Evolutionary conservation across 306 rosid genomes (phyloP).

Genomic region (Pterocarpus macrocarpus): DNA sequence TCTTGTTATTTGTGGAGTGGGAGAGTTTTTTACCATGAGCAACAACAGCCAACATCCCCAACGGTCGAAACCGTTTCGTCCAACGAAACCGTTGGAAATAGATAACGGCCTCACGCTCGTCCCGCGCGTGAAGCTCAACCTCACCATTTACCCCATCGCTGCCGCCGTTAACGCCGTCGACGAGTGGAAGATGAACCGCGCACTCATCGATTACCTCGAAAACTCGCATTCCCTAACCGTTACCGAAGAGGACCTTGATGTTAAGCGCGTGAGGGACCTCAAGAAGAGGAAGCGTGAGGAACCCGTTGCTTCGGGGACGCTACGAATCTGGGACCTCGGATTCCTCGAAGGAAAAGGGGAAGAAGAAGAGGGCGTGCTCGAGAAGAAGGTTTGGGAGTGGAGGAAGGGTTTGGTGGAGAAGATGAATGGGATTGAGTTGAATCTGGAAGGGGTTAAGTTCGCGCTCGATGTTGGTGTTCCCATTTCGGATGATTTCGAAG

Average conservation of each 20-base stretch:
- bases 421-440: constrained; percentile 80
- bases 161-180: constrained; percentile 67
- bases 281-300: constrained; percentile 89
- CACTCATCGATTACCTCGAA: constrained; percentile 73
- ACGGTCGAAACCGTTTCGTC: constrained; percentile 46
- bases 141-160: constrained; percentile 65
- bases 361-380: not conserved
- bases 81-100: constrained; percentile 61
- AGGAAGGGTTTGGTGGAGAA: constrained; percentile 65
- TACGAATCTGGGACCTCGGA: constrained; percentile 70
- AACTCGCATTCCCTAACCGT: constrained; percentile 65
- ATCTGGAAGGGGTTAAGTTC: constrained; percentile 78
- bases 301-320: constrained; percentile 73
- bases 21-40: not conserved
- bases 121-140: constrained; percentile 80
- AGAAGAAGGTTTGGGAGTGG: constrained; percentile 59
- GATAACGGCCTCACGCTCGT: constrained; percentile 74
- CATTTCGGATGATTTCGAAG: constrained; percentile 66
- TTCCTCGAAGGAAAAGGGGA: constrained; percentile 26
- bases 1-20: not conserved
- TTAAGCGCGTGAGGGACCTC: constrained; percentile 66
- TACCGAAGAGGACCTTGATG: constrained; percentile 71
- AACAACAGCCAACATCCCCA: not conserved
- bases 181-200: constrained; percentile 86
- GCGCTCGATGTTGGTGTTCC: constrained; percentile 65